Percentiles rank a stretch among this genome's conserved stretches.
phyloP scores from a whole-genome alignment of 805 yeast species.

The Candida ipomoeae region DNA sequence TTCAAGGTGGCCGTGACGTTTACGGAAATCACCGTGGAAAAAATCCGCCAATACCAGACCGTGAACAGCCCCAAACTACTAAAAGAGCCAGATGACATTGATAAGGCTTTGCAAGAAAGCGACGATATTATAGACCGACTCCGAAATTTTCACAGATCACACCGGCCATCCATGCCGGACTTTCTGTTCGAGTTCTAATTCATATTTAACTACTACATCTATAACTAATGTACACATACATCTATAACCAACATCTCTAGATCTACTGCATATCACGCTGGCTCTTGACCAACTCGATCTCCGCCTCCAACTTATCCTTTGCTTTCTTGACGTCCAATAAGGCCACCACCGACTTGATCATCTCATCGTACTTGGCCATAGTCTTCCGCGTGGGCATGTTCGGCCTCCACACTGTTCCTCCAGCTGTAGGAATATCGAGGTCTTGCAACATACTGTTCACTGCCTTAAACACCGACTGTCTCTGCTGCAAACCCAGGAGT shows the following conservation, averaged over 20 bases:
- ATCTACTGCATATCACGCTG: constrained; percentile 31
- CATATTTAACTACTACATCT: background rate
- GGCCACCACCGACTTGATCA: constrained; percentile 64
- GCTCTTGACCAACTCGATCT: constrained; percentile 44
- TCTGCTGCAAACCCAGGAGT: constrained; percentile 44
- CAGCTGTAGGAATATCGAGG: constrained; percentile 63
- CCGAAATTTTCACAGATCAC: background rate
- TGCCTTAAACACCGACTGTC: constrained; percentile 75
- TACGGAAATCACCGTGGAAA: constrained; percentile 6
- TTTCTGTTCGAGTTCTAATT: background rate
- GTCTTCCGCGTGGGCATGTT: constrained; percentile 82
- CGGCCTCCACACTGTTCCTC: constrained; percentile 58
- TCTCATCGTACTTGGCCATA: constrained; percentile 68
- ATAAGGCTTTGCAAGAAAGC: constrained; percentile 2
- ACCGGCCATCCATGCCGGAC: background rate
- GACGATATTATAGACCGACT: background rate
- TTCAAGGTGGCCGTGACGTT: constrained; percentile 1
- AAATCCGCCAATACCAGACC: constrained; percentile 4
- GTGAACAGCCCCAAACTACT: constrained; percentile 7
- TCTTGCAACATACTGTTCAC: constrained; percentile 68
- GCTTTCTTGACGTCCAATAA: constrained; percentile 82
- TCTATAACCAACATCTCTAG: too few species aligned
- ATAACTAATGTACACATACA: background rate
- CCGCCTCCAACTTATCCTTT: constrained; percentile 82
- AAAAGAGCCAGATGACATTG: constrained; percentile 5